Evolutionary conservation across 108 stramenopile genomes (phyloP), one percentile per base, ranked within the genome.

Genomic region (Fragilaria radians): DNA sequence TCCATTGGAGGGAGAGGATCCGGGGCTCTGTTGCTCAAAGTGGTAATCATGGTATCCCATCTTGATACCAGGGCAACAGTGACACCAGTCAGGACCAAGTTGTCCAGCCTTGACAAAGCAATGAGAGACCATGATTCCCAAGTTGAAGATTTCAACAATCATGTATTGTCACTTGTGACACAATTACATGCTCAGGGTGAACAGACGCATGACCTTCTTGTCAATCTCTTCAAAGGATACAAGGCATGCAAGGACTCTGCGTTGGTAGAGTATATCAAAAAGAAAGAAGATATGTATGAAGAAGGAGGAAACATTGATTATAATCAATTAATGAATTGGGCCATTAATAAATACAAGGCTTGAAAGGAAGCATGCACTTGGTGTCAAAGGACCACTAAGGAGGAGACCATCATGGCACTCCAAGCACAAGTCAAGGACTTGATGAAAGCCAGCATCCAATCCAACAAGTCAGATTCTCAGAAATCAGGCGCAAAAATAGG

Each of bases 191-290:
- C 70, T 21, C 46, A 63, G 3, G 57, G 77, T 17, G 42, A 65
- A 18, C 32, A 4, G 2, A 47, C 62, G 1, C 5, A 26, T 28
- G 53, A 69, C 54, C 45, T 78, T 9, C 1, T 73, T 14, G 30
- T 59, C 21, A 72, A 73, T 45, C 77, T 78, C 48, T 71, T 77
- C 67, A 57, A 64, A 11, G 70, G 62, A 1, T 77, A 77, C 59
- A 26, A 46, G 14, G 36, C 59, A 3, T 46, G 27, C 3, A 27
- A 5, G 3, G 71, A 77, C 51, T 5, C 14, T 3, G 46, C 28
- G 32, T 78, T 78, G 59, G 14, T 30, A 1, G 24, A 11, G 4
- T 73, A 67, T 59, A 69, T 73, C 50, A 30, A 57, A 2, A 34
- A 32, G n/a, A 68, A 68, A 25, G 22, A 70, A 34, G 68, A 64